Conservation (phyloP, 768 basidiomycete species). For the Macrolepiota albuminosa region DNA sequence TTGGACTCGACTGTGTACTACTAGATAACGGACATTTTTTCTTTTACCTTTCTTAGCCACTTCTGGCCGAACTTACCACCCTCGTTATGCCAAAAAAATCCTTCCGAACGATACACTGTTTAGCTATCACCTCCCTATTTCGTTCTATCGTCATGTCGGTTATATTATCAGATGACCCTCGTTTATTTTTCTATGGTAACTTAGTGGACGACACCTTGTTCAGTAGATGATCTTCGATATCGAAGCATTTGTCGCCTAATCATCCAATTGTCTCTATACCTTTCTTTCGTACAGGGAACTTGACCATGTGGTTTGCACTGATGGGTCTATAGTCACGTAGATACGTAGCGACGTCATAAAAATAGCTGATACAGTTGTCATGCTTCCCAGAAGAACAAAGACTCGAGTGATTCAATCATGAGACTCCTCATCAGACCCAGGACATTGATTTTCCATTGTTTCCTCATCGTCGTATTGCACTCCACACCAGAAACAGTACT, state of each 20-base stretch:
- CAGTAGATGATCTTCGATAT: not conserved
- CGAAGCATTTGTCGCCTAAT: not conserved
- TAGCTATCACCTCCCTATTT: not conserved
- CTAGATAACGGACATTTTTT: not conserved
- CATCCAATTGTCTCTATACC: not conserved
- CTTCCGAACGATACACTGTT: not conserved
- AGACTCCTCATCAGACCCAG: slow-evolving; percentile 70
- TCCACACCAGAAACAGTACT: slow-evolving; percentile 90
- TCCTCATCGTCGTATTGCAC: slow-evolving; percentile 59
- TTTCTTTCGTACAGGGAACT: not conserved
- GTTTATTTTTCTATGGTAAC: not conserved
- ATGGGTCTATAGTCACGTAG: not conserved
- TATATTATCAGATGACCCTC: slow-evolving; percentile 1
- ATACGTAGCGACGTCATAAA: not conserved
- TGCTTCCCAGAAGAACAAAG: not conserved
- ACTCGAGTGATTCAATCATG: slow-evolving; percentile 51
- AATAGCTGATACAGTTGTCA: not conserved
- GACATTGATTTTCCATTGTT: slow-evolving; percentile 64
- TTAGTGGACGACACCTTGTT: not conserved
- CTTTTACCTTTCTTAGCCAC: not conserved
- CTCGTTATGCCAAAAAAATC: not conserved
- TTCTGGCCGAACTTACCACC: not conserved
- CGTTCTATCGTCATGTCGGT: slow-evolving; percentile 3
- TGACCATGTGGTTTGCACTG: not conserved
- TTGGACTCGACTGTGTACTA: slow-evolving; percentile 18